Base-by-base conservation (phyloP, 1,139 yeast species). In the Yamadazyma jaroonii region DNA sequence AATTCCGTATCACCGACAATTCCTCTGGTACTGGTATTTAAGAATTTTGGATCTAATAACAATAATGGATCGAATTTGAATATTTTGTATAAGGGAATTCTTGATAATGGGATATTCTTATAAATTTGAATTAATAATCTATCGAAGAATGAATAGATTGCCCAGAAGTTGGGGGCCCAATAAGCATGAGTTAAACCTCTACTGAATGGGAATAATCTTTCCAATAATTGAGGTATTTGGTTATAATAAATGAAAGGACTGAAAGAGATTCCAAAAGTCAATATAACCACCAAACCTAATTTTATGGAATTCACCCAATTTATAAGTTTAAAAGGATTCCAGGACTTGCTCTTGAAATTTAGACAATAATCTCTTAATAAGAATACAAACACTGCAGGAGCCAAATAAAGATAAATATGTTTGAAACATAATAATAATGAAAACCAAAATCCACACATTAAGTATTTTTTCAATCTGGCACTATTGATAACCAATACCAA, bases 81-180 rank as follows among this genome's bases (percentile, higher is more conserved):
- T 3, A 66, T 23, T 28, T 47, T 54, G 31, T 58, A 55, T 27
- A 67, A 56, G 2, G 61, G 67, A 37, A 39, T 61, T 39, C 72
- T 70, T 12, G 73, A 48, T 33, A 72, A 58, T 3, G 84, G 81
- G 20, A 77, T 49, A 31, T 57, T 61, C 38, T 67, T 63, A 52
- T 64, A 74, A 14, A 74, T 52, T 44, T 73, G 70, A 22, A 88
- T 78, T 39, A 90, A 67, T 0, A 82, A 55, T 42, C 96, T 72
- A 60, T 92, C 99, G n/a, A 73, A 46, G 48, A 87, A 84, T 1
- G 97, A 86, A 59, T 92, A 92, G 9, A 92, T 52, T 0, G 98
- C 96, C 99, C 99, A 92, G 37, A 89, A 68, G 52, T 92, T 92
- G 4, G 98, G 98, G 1, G 98, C 98, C 98, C 98, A 92, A 62